phyloP scores from a whole-genome alignment of 2,329 filamentous ascomycete genomes.

The Trichoderma endophyticum region DNA sequence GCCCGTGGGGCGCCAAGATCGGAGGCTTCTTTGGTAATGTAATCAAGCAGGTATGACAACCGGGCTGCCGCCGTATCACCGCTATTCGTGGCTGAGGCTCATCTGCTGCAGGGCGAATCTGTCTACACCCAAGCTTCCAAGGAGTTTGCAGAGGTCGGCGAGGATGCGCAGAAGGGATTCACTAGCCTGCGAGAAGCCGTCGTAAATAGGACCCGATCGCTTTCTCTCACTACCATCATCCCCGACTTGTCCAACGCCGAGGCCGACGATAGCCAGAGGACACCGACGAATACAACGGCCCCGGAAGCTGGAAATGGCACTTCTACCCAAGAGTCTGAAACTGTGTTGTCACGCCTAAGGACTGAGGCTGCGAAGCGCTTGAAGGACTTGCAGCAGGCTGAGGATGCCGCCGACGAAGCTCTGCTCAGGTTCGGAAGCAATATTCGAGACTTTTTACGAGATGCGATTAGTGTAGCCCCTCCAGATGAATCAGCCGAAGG shows the following conservation, averaged over 20 bases:
- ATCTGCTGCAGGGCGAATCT: constrained; percentile 60
- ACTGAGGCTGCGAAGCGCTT: constrained; percentile 76
- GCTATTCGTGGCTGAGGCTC: background rate
- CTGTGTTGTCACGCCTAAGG: constrained; percentile 73
- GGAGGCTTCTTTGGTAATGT: constrained; percentile 87
- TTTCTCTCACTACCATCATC: constrained; percentile 58
- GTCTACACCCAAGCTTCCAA: constrained; percentile 84
- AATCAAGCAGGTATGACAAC: constrained; percentile 72
- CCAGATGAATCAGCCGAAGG: constrained; percentile 55
- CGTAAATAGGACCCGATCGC: constrained; percentile 67
- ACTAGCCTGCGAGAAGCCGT: constrained; percentile 66
- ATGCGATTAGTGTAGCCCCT: constrained; percentile 84
- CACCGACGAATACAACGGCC: constrained; percentile 44
- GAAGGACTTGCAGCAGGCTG: constrained; percentile 84
- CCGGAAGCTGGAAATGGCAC: constrained; percentile 41
- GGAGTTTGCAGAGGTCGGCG: constrained; percentile 74
- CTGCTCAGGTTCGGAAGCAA: constrained; percentile 88
- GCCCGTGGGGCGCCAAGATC: constrained; percentile 84
- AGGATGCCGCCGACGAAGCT: constrained; percentile 95
- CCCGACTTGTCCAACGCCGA: constrained; percentile 26
- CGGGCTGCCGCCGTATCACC: background rate
- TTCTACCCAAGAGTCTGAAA: constrained; percentile 47
- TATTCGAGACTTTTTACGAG: constrained; percentile 81
- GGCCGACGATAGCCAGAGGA: constrained; percentile 40
- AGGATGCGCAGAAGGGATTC: constrained; percentile 79